Conservation (phyloP, 768 basidiomycete genomes). For the Austroboletus festivus region DNA sequence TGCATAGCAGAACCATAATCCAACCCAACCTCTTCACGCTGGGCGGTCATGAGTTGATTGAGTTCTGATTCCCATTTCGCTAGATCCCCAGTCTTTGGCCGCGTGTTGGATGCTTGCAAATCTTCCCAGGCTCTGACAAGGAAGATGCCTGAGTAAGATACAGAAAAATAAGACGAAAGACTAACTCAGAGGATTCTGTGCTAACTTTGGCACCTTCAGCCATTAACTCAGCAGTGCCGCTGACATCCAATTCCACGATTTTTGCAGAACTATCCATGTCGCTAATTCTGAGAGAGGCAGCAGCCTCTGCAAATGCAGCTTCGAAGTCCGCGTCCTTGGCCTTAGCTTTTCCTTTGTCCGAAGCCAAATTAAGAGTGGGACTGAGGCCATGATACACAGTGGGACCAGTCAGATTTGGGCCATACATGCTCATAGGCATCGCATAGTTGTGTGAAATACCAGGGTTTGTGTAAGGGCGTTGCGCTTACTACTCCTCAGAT, state of each 20-base stretch:
- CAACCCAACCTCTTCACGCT: conserved; percentile 62
- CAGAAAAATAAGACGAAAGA: neutral
- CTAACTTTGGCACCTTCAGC: conserved; percentile 29
- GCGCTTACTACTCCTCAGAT: conserved; percentile 24
- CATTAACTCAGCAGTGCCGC: conserved; percentile 38
- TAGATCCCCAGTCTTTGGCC: conserved; percentile 59
- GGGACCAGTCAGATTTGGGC: conserved; percentile 32
- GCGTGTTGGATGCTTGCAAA: conserved; percentile 53
- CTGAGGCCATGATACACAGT: conserved; percentile 34
- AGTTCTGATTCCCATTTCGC: conserved; percentile 84
- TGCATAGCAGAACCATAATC: conserved; percentile 65
- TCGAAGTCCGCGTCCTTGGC: conserved; percentile 76
- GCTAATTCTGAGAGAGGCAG: conserved; percentile 46
- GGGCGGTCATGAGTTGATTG: conserved; percentile 67
- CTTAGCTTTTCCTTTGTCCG: conserved; percentile 74
- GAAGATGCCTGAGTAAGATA: conserved; percentile 5
- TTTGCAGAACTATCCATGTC: conserved; percentile 41
- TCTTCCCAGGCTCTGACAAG: conserved; percentile 57
- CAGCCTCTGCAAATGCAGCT: conserved; percentile 72
- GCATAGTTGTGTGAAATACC: conserved; percentile 35
- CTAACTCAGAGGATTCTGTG: conserved; percentile 55
- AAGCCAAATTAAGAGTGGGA: conserved; percentile 20
- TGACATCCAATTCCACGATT: conserved; percentile 54
- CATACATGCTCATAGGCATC: conserved; percentile 32
- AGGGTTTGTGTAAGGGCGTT: conserved; percentile 39